These are phyloP conservation scores for Perkinsela sp. DNA, from an alignment of 208 protist species.

Conservation along the genomic window DNA sequence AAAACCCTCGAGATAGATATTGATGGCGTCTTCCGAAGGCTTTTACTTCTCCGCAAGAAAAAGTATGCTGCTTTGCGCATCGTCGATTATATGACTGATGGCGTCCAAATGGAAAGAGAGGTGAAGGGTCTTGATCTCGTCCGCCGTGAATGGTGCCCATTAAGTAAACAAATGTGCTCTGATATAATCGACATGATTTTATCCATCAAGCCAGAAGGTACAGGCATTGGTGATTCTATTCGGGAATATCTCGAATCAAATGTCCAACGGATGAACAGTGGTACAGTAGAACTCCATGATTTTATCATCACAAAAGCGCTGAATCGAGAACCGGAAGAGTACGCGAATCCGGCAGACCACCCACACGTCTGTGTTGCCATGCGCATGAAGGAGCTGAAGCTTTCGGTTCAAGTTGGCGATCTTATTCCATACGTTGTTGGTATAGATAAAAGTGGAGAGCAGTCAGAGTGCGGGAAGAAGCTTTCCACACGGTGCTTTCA, in stretches of 20 bases:
- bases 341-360: slow-evolving; percentile 57
- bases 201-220: slow-evolving; percentile 22
- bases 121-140: slow-evolving; percentile 97
- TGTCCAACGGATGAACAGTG: slow-evolving; percentile 23
- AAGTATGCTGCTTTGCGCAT: slow-evolving; percentile 71
- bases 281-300: slow-evolving; percentile 31
- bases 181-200: slow-evolving; percentile 76
- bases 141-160: slow-evolving; percentile 93
- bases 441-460: slow-evolving; percentile 12
- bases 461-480: background rate
- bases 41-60: slow-evolving; percentile 82
- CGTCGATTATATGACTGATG: slow-evolving; percentile 28
- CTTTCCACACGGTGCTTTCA: slow-evolving; percentile 37
- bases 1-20: slow-evolving; percentile 94
- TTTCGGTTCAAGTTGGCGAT: slow-evolving; percentile 66
- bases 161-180: slow-evolving; percentile 72
- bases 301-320: slow-evolving; percentile 91
- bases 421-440: slow-evolving; percentile 90
- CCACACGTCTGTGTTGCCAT: slow-evolving; percentile 76
- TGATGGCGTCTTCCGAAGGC: slow-evolving; percentile 91
- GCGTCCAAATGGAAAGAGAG: slow-evolving; percentile 40
- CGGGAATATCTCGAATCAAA: slow-evolving; percentile 63
- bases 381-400: slow-evolving; percentile 62
- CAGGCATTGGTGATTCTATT: slow-evolving; percentile 65
- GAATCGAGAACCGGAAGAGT: slow-evolving; percentile 79